Evolutionary conservation across 1,284 basidiomycete species (phyloP), one percentile per base, ranked within the genome.

Genomic region (Trichosporon faecale): DNA sequence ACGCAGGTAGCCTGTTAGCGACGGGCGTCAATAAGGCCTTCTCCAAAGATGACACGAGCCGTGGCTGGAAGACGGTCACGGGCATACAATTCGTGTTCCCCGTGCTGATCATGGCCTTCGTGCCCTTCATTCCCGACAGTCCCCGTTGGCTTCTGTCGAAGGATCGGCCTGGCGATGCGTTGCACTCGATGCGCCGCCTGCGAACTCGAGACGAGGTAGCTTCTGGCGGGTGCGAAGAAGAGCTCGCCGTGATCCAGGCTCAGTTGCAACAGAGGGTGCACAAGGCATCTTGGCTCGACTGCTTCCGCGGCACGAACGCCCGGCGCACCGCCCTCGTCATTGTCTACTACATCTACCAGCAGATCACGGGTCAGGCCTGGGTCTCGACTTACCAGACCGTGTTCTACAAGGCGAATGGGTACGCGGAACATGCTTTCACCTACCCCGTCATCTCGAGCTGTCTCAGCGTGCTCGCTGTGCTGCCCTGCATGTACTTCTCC

Each of bases 111-210:
- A 37, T 66, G 18, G 14, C 35, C 11, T 66, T 65, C 21, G 61
- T 70, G 23, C 64, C 57, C n/a, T 69, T 71, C 60, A 31, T 73
- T 14, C 72, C 72, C 31, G 70, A 71, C 46, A 67, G 16, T 65
- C 73, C 73, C 23, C 66, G 72, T 27, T 77, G 75, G 73, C 73
- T 77, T 14, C 60, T 75, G 64, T 72, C 71, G 49, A 73, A 74
- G 60, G 76, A 72, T 49, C 64, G 71, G 37, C 35, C 23, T 4
- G 37, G 7, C 4, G 35, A 64, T 18, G 63, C 63, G 11, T 23
- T 64, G 63, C 21, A 23, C 23, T 12, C 63, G 1, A 21, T 64
- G 35, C 23, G 33, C 3, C 63, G 63, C 21, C 35, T 64, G 23
- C 63, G 63, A 16, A 37, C 63, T 6, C 33, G 18, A 27, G 37